Conservation (phyloP, 805 yeast species). For the Zygosaccharomyces kombuchaensis region DNA sequence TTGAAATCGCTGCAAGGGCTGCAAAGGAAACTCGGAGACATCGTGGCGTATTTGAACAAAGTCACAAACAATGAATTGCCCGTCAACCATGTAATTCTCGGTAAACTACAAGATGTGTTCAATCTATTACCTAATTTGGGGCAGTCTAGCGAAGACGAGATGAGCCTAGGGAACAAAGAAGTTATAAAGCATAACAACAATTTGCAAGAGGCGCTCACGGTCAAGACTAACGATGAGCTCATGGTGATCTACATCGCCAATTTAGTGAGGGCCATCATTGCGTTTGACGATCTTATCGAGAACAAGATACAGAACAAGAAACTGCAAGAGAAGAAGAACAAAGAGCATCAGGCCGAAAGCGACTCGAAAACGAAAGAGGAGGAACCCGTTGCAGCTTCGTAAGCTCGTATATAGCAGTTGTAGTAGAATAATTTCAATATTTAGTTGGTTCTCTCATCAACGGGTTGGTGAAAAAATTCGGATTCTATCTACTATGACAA, state of each 20-base stretch:
- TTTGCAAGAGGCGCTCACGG: constrained; percentile 75
- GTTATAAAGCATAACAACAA: constrained; percentile 41
- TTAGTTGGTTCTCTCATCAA: neutral
- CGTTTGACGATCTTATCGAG: constrained; percentile 94
- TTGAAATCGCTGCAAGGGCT: constrained; percentile 83
- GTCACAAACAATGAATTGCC: constrained; percentile 73
- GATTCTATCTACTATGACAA: neutral
- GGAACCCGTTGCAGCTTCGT: constrained; percentile 10
- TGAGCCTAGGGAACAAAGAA: constrained; percentile 26
- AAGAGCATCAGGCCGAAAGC: constrained; percentile 39
- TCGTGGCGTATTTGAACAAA: constrained; percentile 70
- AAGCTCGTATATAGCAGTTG: neutral
- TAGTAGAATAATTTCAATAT: neutral
- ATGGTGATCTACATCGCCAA: constrained; percentile 90
- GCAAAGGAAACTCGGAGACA: constrained; percentile 71
- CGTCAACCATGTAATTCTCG: constrained; percentile 82
- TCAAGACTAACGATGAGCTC: constrained; percentile 92
- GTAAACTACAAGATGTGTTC: constrained; percentile 91
- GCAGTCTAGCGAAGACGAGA: constrained; percentile 35
- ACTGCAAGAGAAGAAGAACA: constrained; percentile 33
- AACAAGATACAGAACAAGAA: constrained; percentile 84
- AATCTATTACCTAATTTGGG: constrained; percentile 82
- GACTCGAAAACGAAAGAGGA: constrained; percentile 34
- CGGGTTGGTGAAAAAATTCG: constrained; percentile 4
- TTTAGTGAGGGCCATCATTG: constrained; percentile 87